A percentile compares a stretch with the other conserved stretches of the same genome.
Evolutionary conservation across 805 yeast genomes (phyloP).

Genomic region (Suhomyces xylopsoci): DNA sequence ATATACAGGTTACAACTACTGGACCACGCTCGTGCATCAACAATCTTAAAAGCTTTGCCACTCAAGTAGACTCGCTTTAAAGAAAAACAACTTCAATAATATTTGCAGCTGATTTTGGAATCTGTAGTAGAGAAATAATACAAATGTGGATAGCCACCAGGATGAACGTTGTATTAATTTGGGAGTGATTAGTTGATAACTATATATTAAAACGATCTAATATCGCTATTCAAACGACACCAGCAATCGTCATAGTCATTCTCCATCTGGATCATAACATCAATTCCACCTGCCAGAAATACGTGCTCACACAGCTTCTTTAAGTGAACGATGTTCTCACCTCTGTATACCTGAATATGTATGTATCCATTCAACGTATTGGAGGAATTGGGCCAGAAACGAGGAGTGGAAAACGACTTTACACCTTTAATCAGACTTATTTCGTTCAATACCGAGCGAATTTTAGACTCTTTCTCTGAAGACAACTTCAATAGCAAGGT

Average conservation of each 20-base stretch:
- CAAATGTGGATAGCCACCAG: background rate
- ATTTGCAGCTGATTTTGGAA: background rate
- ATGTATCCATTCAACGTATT: slow-evolving; percentile 55
- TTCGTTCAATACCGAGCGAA: slow-evolving; percentile 66
- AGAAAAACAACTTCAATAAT: too few species aligned
- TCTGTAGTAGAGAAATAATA: too few species aligned
- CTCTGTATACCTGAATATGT: slow-evolving; percentile 70
- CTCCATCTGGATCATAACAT: slow-evolving; percentile 67
- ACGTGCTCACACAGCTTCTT: slow-evolving; percentile 58
- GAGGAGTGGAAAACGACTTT: slow-evolving; percentile 79
- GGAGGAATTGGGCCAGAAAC: slow-evolving; percentile 73
- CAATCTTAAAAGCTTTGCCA: too few species aligned
- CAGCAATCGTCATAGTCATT: slow-evolving; percentile 62
- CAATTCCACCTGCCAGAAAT: slow-evolving; percentile 48
- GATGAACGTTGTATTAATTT: background rate
- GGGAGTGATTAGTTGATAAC: background rate
- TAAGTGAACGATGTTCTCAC: slow-evolving; percentile 61
- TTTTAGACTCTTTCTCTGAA: slow-evolving; percentile 54
- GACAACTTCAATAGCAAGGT: slow-evolving; percentile 64
- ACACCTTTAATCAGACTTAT: slow-evolving; percentile 73
- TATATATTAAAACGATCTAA: background rate
- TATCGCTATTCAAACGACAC: slow-evolving; percentile 44
- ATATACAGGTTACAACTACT: too few species aligned
- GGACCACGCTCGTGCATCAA: too few species aligned
- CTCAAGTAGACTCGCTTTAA: background rate